These are phyloP conservation scores for Symbiotaphrina buchneri DNA, from an alignment of 495 filamentous ascomycete species.

Conservation along the genomic window DNA sequence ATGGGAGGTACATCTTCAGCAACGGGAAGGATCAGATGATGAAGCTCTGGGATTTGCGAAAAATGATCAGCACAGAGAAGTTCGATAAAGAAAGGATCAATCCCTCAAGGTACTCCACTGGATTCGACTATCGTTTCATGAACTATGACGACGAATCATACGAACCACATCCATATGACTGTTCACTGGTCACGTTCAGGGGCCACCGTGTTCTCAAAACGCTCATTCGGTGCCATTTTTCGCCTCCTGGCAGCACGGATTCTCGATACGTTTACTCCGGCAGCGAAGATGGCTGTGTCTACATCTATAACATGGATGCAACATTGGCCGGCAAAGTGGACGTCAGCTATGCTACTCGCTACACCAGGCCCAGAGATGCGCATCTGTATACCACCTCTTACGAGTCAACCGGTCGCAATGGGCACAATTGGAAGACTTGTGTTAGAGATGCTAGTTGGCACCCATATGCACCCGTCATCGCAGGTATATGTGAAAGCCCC, in stretches of 20 bases:
- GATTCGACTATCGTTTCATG: conserved; percentile 73
- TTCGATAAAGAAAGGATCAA: conserved; percentile 30
- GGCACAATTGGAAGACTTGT: conserved; percentile 45
- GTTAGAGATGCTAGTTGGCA: conserved; percentile 94
- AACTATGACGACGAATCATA: conserved; percentile 46
- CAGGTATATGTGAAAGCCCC: conserved; percentile 29
- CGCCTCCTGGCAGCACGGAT: conserved; percentile 68
- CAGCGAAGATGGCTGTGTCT: conserved; percentile 68
- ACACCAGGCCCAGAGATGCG: conserved; percentile 30
- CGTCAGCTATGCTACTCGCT: conserved; percentile 40
- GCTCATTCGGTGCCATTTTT: conserved; percentile 89
- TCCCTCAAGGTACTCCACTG: conserved; percentile 29
- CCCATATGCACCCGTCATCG: conserved; percentile 70
- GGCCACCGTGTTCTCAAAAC: conserved; percentile 78
- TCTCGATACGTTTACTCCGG: conserved; percentile 86
- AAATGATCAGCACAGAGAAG: conserved; percentile 47
- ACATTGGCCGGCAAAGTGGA: conserved; percentile 66
- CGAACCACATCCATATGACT: conserved; percentile 63
- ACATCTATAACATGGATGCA: conserved; percentile 85
- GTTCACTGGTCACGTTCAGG: conserved; percentile 78
- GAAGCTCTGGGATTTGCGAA: conserved; percentile 91
- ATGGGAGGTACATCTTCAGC: conserved; percentile 81
- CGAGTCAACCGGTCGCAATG: conserved; percentile 9
- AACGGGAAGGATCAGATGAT: conserved; percentile 94
- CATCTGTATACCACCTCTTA: background rate